Evolutionary conservation across 2,329 filamentous ascomycete genomes (phyloP), one percentile per base, ranked within the genome.

Genomic region (Penicillium occitanis): DNA sequence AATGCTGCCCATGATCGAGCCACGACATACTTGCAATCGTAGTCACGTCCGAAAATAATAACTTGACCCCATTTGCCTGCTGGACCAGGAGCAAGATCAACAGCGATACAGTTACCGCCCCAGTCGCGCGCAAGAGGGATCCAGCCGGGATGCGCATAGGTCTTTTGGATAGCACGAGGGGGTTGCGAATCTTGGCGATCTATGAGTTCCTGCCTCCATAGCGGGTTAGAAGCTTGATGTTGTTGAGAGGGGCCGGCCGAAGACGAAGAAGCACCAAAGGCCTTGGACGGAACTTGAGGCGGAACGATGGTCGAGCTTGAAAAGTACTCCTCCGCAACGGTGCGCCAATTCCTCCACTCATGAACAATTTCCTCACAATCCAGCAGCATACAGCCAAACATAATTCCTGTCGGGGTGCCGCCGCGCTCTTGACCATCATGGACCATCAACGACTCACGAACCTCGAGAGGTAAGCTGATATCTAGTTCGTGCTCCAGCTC

Each of bases 321-420:
- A 67, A 98, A 85, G 77, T 91, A 97, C 75, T 97, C 92, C 66
- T 94, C 88, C 75, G 97, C 97, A 69, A 99, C 95, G 69, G 87
- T 89, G 72, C 92, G 89, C 95, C 95, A 99, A 75, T 97, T 96
- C 73, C 91, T 90, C 92, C 94, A 98, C 77, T 99, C 95, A 77
- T 97, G 93, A 25, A 97, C 90, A 71, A 99, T 97, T 76, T 99
- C 95, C 78, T 99, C 95, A 75, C 95, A 98, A 78, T 99, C 95
- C 66, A 99, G 87, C 69, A 99, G 82, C 95, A 99, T 99, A 76
- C 88, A 90, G 67, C 93, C 87, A 73, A 99, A 98, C 68, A 99
- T 87, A 71, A 98, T 90, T 69, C 95, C 95, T 0, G 94, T 97
- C 0, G 95, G 95, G 66, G 86, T 85, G 69, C 95, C 95, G 68